Percentiles rank a stretch among this genome's conserved stretches.
phyloP scores from a whole-genome alignment of 1,284 basidiomycete species.

The Vanrija sp. region DNA sequence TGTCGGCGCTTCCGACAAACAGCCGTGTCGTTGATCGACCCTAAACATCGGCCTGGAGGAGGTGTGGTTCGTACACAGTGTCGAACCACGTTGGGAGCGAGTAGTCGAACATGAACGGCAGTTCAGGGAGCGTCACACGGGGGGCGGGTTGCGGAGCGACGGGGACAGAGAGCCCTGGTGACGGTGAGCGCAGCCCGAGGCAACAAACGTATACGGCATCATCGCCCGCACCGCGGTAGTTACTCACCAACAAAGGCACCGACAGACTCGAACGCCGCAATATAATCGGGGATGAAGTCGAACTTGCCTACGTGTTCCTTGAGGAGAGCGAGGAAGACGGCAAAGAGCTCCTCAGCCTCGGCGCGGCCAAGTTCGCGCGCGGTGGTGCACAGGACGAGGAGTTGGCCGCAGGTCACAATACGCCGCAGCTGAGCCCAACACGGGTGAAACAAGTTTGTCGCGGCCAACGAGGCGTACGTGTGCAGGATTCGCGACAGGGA shows the following conservation, averaged over 20 bases:
- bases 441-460: conserved; percentile 16
- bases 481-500: conserved; percentile 23
- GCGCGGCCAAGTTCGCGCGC: conserved; percentile 15
- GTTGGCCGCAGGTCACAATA: conserved; percentile 25
- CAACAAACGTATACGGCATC: too few species aligned
- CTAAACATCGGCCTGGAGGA: neutral
- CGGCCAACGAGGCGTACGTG: conserved; percentile 20
- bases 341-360: conserved; percentile 20
- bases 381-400: conserved; percentile 25
- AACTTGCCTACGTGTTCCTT: conserved; percentile 14
- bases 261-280: conserved; percentile 16
- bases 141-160: neutral
- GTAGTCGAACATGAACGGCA: conserved; percentile 20
- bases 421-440: conserved; percentile 27
- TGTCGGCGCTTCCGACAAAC: too few species aligned
- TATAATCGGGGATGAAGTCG: conserved; percentile 13
- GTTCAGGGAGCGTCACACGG: conserved; percentile 1
- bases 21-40: too few species aligned
- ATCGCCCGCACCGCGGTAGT: neutral
- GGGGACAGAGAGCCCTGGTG: conserved; percentile 8
- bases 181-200: neutral
- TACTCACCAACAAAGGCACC: conserved; percentile 13
- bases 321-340: conserved; percentile 12
- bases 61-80: neutral
- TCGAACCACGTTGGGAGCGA: conserved; percentile 17